Evolutionary conservation across 805 yeast genomes (phyloP).

Genomic region (Candida endomychidarum): DNA sequence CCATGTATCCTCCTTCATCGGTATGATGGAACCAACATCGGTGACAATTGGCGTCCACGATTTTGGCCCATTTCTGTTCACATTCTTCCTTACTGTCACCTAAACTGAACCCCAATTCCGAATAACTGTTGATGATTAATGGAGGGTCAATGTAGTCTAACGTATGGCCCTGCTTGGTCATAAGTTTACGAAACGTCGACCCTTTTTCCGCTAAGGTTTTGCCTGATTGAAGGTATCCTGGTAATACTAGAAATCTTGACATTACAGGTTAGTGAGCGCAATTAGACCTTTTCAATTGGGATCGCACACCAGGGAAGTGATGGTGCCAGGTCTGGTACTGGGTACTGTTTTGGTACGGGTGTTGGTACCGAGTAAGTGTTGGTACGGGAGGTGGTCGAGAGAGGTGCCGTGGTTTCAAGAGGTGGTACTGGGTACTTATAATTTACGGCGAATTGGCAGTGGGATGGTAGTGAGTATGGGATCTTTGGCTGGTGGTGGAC

Average conservation of each 20-base stretch:
- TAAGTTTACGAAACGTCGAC: slow-evolving; percentile 29
- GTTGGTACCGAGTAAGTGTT: too few species aligned
- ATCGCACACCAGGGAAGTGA: too few species aligned
- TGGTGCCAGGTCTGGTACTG: too few species aligned
- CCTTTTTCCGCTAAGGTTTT: slow-evolving; percentile 32
- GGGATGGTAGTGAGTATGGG: too few species aligned
- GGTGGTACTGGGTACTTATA: too few species aligned
- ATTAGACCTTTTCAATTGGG: too few species aligned
- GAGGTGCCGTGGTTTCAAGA: too few species aligned
- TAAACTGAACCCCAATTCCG: slow-evolving; percentile 30
- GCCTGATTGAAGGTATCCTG: slow-evolving; percentile 41
- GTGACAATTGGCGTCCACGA: slow-evolving; percentile 28
- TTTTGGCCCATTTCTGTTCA: slow-evolving; percentile 28
- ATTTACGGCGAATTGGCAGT: too few species aligned
- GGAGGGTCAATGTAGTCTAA: slow-evolving; percentile 39
- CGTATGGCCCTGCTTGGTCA: slow-evolving; percentile 27
- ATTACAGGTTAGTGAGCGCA: too few species aligned
- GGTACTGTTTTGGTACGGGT: too few species aligned
- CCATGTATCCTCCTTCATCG: slow-evolving; percentile 22
- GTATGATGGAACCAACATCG: slow-evolving; percentile 39
- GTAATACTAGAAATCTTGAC: slow-evolving; percentile 21
- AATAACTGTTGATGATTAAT: slow-evolving; percentile 20
- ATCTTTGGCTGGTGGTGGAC: too few species aligned
- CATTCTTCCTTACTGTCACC: slow-evolving; percentile 27
- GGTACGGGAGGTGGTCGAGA: too few species aligned